Evolutionary conservation across 306 rosid species (phyloP), one percentile per base, ranked within the genome.

Genomic region (Prinsepia uniflora): DNA sequence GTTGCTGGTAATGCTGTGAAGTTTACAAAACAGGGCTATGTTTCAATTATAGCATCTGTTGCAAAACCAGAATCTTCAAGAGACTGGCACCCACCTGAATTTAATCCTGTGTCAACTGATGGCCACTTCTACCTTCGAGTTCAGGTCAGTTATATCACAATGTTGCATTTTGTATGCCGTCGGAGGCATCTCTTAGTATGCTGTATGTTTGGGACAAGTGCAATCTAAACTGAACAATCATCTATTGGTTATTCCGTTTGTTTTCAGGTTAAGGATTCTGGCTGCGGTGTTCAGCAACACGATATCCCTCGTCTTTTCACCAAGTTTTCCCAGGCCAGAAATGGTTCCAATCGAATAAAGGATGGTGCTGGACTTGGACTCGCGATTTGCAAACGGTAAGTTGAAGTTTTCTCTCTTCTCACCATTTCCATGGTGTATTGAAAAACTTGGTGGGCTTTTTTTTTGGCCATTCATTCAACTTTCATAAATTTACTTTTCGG

Each of bases 341-440:
- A 82, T 56, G 95, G 82, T 63, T 80, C 95, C 0, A 80, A 66
- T 72, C 91, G 81, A 77, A 75, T 64, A 11, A 87, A 82, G 70
- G 58, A 77, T 14, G 87, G 88, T 41, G 79, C 84, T 4, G 98
- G 98, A 66, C 95, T 94, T 12, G 98, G 97, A 63, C 91, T 94
- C 41, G 98, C 98, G 79, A 86, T 94, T 74, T 87, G 97, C 70
- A 94, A 86, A 81, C 85, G 96, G 98, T 94, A 83, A 66, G 18
- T 49, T 7, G 20, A 18, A 7, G 12, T 5, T 1, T 39, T 24
- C 66, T 46, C 0, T 30, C 62, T 41, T 71, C 58, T 57, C 68
- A 57, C 57, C 30, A 41, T 54, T 68, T 69, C 22, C 13, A 8
- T 17, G 0, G 17, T 34, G 24, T 46, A n/a, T 19, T 68, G 39